These are phyloP conservation scores for Penicillium freii DNA, from an alignment of 2,329 filamentous ascomycete species.

Conservation along the genomic window DNA sequence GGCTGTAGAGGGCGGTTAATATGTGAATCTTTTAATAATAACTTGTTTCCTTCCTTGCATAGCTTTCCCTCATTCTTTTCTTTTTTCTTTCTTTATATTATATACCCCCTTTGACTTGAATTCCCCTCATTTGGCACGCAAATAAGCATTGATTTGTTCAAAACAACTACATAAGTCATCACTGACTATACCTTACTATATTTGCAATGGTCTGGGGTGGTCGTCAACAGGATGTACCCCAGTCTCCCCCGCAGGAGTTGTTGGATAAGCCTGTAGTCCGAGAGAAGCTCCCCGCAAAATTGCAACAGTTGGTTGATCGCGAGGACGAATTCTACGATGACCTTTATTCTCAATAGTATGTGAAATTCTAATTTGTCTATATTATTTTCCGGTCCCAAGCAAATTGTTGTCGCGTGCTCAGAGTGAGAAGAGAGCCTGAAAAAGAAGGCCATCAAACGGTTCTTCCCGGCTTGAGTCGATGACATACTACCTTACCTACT, in stretches of 20 bases:
- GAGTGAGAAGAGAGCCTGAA: background rate
- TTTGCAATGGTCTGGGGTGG: slow-evolving; percentile 35
- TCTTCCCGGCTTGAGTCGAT: background rate
- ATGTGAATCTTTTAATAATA: slow-evolving; percentile 1
- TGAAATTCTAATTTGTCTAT: slow-evolving; percentile 20
- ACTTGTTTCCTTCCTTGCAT: slow-evolving; percentile 6
- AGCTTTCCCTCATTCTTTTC: slow-evolving; percentile 2
- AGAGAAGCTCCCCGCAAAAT: slow-evolving; percentile 52
- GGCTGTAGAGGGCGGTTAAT: slow-evolving; percentile 19
- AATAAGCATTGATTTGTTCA: background rate
- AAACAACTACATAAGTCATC: background rate
- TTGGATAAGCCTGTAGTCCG: slow-evolving; percentile 45
- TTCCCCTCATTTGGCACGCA: background rate
- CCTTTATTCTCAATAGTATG: slow-evolving; percentile 75
- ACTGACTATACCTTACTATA: background rate
- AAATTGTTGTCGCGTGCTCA: background rate
- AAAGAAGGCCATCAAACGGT: background rate
- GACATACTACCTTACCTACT: slow-evolving; percentile 2
- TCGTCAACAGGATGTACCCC: slow-evolving; percentile 20
- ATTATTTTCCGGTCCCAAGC: background rate
- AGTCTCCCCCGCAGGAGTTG: slow-evolving; percentile 15
- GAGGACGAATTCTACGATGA: slow-evolving; percentile 76
- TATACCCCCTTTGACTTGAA: background rate
- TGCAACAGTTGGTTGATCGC: slow-evolving; percentile 57
- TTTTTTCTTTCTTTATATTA: background rate